These are phyloP conservation scores for Aristolochia californica DNA, from an alignment of 164 flowering plant species.

Conservation along the genomic window DNA sequence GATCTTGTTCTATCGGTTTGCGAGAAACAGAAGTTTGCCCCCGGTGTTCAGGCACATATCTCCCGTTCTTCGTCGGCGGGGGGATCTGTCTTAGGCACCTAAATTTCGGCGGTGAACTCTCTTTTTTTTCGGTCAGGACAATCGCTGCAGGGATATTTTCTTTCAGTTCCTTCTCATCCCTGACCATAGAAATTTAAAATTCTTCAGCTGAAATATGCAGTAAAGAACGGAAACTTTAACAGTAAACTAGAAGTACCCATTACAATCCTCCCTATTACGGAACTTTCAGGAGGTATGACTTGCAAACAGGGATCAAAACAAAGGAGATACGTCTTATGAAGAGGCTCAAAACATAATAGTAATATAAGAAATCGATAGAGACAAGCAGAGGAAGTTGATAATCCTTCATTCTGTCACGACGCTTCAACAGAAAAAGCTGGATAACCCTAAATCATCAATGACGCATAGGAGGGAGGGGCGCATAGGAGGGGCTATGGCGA, in stretches of 20 bases:
- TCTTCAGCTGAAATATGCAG: neutral
- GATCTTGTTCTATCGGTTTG: constrained; percentile 4
- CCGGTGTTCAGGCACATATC: neutral
- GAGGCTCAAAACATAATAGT: no score
- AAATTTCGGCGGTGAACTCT: neutral
- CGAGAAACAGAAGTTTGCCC: neutral
- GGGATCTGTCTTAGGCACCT: neutral
- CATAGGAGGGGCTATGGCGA: no score
- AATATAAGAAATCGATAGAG: neutral
- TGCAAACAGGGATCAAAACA: no score
- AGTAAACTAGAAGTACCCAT: no score
- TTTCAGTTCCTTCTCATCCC: constrained; percentile 11
- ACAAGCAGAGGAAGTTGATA: neutral
- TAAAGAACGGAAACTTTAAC: no score
- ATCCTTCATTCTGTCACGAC: neutral
- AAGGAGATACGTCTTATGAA: no score
- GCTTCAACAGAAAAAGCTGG: no score
- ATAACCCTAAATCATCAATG: no score
- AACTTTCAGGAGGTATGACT: no score
- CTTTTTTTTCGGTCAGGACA: neutral
- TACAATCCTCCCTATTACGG: no score
- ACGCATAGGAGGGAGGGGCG: no score
- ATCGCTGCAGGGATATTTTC: constrained; percentile 10
- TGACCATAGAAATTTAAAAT: neutral
- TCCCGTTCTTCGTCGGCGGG: neutral